Base-by-base conservation (phyloP, 2,329 filamentous ascomycete genomes). In the Fusarium sp. region DNA sequence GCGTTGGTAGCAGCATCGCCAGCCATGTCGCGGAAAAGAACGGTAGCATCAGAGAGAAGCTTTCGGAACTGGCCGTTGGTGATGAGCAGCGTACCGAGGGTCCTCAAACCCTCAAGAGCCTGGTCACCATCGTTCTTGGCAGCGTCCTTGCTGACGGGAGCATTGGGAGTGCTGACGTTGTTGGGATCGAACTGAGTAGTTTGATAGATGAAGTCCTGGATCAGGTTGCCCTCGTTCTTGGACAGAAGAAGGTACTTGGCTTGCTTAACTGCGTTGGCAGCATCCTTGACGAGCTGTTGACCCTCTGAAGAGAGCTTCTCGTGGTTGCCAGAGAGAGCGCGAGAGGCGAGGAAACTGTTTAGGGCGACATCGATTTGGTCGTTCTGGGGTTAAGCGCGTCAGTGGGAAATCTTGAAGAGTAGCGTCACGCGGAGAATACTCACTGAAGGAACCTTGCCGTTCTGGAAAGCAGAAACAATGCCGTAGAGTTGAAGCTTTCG, bases 141-240 rank as follows among this genome's bases (percentile, higher is more conserved):
- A 3, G 87, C 87, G 1, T 92, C 90, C 83, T 94, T 97, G 76
- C 89, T 87, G 47, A 97, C 74, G 1, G 94, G 91, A 2, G 88
- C 87, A 57, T 85, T 84, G 5, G 93, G 92, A 2, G 85, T 80
- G 60, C 82, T 79, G 26, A 93, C 85, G 52, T 87, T 84, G 74
- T 85, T 90, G 59, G 88, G 82, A 54, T 89, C 88, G 66, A 96
- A 90, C 46, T 92, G 87, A 76, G 94, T 89, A 0, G 94, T 94
- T 78, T 97, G 92, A 92, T 93, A 99, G 81, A 98, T 93, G 81
- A 99, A 98, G 76, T 99, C 94, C 78, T 99, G 96, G 21, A 99
- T 84, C 60, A 98, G 83, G 76, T 99, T 94, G 77, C 94, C 96
- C 62, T 97, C 88, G 78, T 99, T 99, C 87, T 98, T 99, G 82